Evolutionary conservation across 768 basidiomycete species (phyloP).

Genomic region (Tulasnella sp.): DNA sequence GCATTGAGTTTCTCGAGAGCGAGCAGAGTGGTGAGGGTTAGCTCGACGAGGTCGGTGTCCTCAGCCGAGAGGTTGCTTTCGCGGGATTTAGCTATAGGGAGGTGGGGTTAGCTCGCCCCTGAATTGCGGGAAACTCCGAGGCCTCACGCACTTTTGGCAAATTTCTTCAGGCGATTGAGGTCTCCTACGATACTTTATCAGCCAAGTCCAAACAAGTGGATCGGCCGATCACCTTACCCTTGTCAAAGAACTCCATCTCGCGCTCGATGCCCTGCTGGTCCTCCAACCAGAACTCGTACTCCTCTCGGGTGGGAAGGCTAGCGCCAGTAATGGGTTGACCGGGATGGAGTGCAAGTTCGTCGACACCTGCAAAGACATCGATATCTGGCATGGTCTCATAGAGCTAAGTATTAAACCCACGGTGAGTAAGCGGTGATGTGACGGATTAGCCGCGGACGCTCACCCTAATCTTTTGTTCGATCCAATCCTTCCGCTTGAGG

Average conservation of each 20-base stretch:
- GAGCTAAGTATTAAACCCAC: slow-evolving; percentile 48
- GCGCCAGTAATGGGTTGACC: slow-evolving; percentile 57
- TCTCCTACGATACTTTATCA: slow-evolving; percentile 44
- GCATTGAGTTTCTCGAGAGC: slow-evolving; percentile 82
- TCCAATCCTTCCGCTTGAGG: slow-evolving; percentile 68
- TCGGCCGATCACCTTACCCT: slow-evolving; percentile 38
- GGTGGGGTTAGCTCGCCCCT: slow-evolving; percentile 35
- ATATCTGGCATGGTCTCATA: slow-evolving; percentile 73
- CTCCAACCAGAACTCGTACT: slow-evolving; percentile 67
- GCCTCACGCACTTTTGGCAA: slow-evolving; percentile 68
- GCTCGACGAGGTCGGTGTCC: slow-evolving; percentile 89
- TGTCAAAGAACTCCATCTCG: slow-evolving; percentile 83
- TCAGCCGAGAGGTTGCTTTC: slow-evolving; percentile 70
- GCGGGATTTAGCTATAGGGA: slow-evolving; percentile 60
- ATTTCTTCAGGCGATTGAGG: slow-evolving; percentile 72
- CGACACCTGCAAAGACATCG: slow-evolving; percentile 70
- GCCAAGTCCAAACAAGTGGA: not conserved
- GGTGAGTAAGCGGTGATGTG: slow-evolving; percentile 25
- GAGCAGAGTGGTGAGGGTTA: slow-evolving; percentile 82
- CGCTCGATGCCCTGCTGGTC: slow-evolving; percentile 85
- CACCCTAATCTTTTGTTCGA: slow-evolving; percentile 82
- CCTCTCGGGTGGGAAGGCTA: slow-evolving; percentile 54
- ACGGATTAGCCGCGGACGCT: slow-evolving; percentile 31
- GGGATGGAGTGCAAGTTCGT: slow-evolving; percentile 47
- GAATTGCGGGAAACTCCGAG: not conserved